Percentiles rank a stretch among this genome's conserved stretches.
These are phyloP conservation scores for Boeremia lycopersici DNA, from an alignment of 2,329 filamentous ascomycete species.

Conservation along the genomic window DNA sequence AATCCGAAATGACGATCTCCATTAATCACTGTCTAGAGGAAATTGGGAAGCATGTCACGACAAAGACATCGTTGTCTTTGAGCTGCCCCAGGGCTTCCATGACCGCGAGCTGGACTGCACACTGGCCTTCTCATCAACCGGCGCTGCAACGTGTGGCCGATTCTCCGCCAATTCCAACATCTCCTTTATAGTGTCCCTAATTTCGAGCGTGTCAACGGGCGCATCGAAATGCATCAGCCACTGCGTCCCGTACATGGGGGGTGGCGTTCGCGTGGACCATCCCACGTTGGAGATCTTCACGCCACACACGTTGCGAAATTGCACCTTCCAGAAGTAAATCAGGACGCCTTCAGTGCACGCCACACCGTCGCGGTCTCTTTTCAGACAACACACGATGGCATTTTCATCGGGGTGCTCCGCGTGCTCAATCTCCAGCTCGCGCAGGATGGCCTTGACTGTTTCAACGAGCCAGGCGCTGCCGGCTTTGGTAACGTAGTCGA, in stretches of 20 bases:
- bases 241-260: background rate
- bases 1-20: slow-evolving; percentile 1
- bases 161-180: slow-evolving; percentile 27
- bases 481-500: slow-evolving; percentile 35
- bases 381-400: slow-evolving; percentile 30
- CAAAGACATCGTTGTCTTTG: background rate
- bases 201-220: slow-evolving; percentile 21
- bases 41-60: background rate
- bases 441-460: slow-evolving; percentile 27
- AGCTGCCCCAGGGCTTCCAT: background rate
- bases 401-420: slow-evolving; percentile 20
- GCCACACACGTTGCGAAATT: slow-evolving; percentile 33
- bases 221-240: background rate
- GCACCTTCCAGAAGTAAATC: slow-evolving; percentile 35
- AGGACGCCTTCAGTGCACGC: slow-evolving; percentile 28
- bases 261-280: slow-evolving; percentile 22
- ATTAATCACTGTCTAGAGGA: background rate
- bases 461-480: slow-evolving; percentile 34
- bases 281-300: slow-evolving; percentile 27
- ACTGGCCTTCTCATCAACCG: background rate
- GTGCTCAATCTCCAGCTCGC: slow-evolving; percentile 32
- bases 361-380: slow-evolving; percentile 28
- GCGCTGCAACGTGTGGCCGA: background rate
- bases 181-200: slow-evolving; percentile 26
- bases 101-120: background rate